Evolutionary conservation across 352 stramenopile species (phyloP).

Genomic region (Globisporangium cystogenes): DNA sequence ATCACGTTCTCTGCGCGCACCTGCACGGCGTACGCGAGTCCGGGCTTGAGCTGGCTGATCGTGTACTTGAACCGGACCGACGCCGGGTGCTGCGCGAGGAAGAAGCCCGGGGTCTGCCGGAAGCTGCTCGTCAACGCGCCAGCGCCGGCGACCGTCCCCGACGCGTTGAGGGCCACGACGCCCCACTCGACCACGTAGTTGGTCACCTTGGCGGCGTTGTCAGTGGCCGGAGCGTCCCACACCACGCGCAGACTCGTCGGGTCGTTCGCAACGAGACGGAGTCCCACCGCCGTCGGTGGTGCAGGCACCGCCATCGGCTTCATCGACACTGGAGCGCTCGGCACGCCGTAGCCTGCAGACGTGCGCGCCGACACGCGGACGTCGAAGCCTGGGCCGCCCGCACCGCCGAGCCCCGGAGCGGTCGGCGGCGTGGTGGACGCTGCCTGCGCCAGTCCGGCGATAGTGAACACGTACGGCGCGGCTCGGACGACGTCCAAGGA

Average conservation of each 20-base stretch:
- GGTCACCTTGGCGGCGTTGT: constrained; percentile 81
- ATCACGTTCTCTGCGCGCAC: constrained; percentile 77
- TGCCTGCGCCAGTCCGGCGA: constrained; percentile 38
- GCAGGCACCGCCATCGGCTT: constrained; percentile 89
- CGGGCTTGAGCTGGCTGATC: constrained; percentile 35
- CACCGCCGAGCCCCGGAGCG: constrained; percentile 24
- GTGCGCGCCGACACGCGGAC: constrained; percentile 65
- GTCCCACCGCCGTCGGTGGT: constrained; percentile 55
- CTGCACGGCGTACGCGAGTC: constrained; percentile 39
- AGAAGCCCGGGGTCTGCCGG: constrained; percentile 35
- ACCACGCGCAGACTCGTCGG: constrained; percentile 73
- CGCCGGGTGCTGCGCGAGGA: constrained; percentile 33
- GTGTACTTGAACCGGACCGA: constrained; percentile 73
- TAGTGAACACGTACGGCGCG: constrained; percentile 51
- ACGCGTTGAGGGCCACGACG: constrained; percentile 30
- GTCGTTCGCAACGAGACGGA: constrained; percentile 72
- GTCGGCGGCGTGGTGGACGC: constrained; percentile 23
- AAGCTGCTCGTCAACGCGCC: constrained; percentile 15
- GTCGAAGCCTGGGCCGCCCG: constrained; percentile 40
- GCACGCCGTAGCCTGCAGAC: constrained; percentile 55
- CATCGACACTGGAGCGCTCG: constrained; percentile 40
- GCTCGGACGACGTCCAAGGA: constrained; percentile 38
- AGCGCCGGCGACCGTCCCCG: background rate
- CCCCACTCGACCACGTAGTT: constrained; percentile 89
- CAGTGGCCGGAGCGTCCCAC: constrained; percentile 79